These are phyloP conservation scores for Sclerotinia borealis DNA, from an alignment of 2,329 filamentous ascomycete species.

Conservation along the genomic window DNA sequence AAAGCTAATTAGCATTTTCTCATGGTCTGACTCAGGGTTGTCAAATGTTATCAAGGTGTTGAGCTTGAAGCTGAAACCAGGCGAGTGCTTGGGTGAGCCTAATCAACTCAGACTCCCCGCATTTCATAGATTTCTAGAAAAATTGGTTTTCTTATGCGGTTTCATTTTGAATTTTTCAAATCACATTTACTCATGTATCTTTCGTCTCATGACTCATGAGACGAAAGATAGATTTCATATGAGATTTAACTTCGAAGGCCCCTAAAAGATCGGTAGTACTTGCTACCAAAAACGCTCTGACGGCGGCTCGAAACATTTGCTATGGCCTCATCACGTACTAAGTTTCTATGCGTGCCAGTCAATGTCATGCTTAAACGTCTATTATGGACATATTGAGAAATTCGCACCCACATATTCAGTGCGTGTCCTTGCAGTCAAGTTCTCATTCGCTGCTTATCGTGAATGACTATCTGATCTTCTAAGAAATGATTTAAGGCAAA, in stretches of 20 bases:
- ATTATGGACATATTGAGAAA: not conserved
- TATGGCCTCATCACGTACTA: not conserved
- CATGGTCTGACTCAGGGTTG: not conserved
- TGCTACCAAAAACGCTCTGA: not conserved
- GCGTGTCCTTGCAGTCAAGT: not conserved
- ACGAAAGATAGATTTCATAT: not conserved
- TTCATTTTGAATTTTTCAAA: no score
- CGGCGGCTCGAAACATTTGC: not conserved
- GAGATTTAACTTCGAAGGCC: no score
- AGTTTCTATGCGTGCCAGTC: not conserved
- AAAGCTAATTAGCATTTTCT: not conserved
- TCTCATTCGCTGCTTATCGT: not conserved
- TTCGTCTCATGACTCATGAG: no score
- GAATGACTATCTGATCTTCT: not conserved
- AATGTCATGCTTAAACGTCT: not conserved
- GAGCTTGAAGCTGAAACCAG: not conserved
- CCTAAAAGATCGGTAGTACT: not conserved
- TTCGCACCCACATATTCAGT: not conserved
- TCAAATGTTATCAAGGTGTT: not conserved
- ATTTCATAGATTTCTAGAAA: not conserved
- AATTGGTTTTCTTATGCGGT: not conserved
- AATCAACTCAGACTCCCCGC: not conserved
- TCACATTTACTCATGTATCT: no score
- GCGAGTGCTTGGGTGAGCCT: not conserved
- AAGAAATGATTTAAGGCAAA: not conserved